Evolutionary conservation across 2,329 filamentous ascomycete genomes (phyloP), one percentile per base, ranked within the genome.

Genomic region (Colletotrichum tofieldiae): DNA sequence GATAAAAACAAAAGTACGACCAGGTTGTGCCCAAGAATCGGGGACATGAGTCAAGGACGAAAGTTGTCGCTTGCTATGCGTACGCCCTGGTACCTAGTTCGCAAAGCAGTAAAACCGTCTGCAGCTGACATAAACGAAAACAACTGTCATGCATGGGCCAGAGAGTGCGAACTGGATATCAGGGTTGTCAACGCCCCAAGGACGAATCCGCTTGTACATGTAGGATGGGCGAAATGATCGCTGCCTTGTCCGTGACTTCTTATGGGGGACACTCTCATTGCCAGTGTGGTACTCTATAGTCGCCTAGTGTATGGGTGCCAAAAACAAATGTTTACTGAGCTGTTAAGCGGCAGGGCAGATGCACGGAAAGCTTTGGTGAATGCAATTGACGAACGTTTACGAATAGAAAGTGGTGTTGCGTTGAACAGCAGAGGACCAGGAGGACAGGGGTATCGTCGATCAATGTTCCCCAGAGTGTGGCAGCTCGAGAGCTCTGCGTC

Each of bases 41-140:
- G 45, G 60, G 35, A 70, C 65, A 54, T 41, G 70, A 72, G 65
- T 70, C 70, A 70, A 70, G 70, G 55, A 54, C 26, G 37, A 23
- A 65, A 23, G 20, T 23, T 41, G 54, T 51, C 23, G 45, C 51
- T 43, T 23, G 54, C 39, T 60, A 65, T 5, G 45, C 29, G 39
- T 41, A 70, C 70, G 32, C 70, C 59, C 69, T 49, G 43, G 35
- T 7, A 39, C 59, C 69, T 49, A 35, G 35, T 7, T 23, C 23
- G 12, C 2, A 14, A 56, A 56, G 35, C 11, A 39, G 37, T 20
- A 26, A 55, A 5, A 16, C 26, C 11, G 7, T 16, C 16, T 23
- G 20, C 52, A 47, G 45, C 14, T 49, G 37, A 45, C 26, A 29
- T 32, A 54, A 29, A 20, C 51, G 29, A 32, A 35, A 54, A 54